These are phyloP conservation scores for Hypoxylon subgilvum DNA, from an alignment of 495 filamentous ascomycete genomes.

Conservation along the genomic window DNA sequence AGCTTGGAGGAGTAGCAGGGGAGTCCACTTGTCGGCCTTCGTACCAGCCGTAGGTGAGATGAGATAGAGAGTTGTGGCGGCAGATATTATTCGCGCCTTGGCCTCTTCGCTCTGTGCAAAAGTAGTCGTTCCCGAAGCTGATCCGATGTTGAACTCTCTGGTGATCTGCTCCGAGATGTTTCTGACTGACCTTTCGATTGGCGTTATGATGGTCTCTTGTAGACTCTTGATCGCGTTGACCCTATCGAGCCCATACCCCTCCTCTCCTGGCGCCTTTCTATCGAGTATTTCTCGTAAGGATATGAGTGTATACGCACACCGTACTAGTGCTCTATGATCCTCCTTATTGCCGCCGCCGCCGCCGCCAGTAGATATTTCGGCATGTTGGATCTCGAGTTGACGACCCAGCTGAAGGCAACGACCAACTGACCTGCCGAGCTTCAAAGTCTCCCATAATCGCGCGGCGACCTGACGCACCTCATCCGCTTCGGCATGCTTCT, in stretches of 20 bases:
- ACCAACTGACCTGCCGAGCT: constrained; percentile 74
- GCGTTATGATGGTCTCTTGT: constrained; percentile 67
- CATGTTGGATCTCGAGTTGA: constrained; percentile 83
- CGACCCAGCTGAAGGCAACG: constrained; percentile 79
- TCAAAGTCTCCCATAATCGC: constrained; percentile 78
- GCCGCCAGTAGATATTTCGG: constrained; percentile 50
- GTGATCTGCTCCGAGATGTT: constrained; percentile 79
- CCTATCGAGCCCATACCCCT: constrained; percentile 75
- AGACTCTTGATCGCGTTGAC: constrained; percentile 73
- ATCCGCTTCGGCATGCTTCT: constrained; percentile 80
- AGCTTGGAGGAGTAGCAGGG: constrained; percentile 74
- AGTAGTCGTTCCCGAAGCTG: constrained; percentile 61
- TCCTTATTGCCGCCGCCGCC: constrained; percentile 56
- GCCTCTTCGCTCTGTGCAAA: constrained; percentile 83
- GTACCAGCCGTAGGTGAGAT: constrained; percentile 67
- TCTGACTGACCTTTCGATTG: constrained; percentile 71
- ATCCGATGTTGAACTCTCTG: constrained; percentile 81
- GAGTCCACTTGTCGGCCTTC: constrained; percentile 62
- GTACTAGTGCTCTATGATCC: constrained; percentile 77
- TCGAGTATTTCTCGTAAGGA: constrained; percentile 74
- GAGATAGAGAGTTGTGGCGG: constrained; percentile 78
- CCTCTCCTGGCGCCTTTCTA: constrained; percentile 66
- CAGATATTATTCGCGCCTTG: constrained; percentile 72
- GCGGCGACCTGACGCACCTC: constrained; percentile 74
- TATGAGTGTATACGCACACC: constrained; percentile 77